Percentiles rank a stretch among this genome's conserved stretches.
Evolutionary conservation across 192 early-diverging fungal genomes (phyloP).

Genomic region (Geranomyces variabilis): DNA sequence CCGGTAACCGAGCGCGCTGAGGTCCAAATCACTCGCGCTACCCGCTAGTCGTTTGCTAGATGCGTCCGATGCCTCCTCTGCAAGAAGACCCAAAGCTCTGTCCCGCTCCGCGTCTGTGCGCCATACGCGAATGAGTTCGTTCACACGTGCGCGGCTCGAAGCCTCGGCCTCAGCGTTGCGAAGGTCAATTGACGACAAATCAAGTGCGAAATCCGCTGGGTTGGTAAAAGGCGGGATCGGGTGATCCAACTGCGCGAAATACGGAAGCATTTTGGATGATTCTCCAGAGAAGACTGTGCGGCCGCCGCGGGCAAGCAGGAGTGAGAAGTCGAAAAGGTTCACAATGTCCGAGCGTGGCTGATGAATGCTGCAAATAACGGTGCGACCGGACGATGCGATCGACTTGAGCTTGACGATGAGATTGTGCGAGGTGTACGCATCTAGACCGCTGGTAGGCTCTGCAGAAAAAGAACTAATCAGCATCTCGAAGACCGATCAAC

Average conservation of each 20-base stretch:
- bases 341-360: slow-evolving; percentile 77
- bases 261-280: slow-evolving; percentile 30
- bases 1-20: slow-evolving; percentile 13
- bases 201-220: slow-evolving; percentile 51
- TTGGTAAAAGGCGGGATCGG: slow-evolving; percentile 41
- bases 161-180: slow-evolving; percentile 34
- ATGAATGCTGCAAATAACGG: slow-evolving; percentile 78
- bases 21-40: background rate
- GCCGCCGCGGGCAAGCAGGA: slow-evolving; percentile 61
- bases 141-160: slow-evolving; percentile 27
- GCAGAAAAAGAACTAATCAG: background rate
- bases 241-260: slow-evolving; percentile 40
- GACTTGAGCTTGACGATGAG: slow-evolving; percentile 69
- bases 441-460: slow-evolving; percentile 76
- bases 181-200: slow-evolving; percentile 49
- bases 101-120: background rate
- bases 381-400: slow-evolving; percentile 61
- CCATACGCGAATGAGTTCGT: slow-evolving; percentile 35
- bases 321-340: slow-evolving; percentile 76
- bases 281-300: slow-evolving; percentile 46
- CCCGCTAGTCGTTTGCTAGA: too few species aligned
- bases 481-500: background rate
- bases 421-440: slow-evolving; percentile 72
- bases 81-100: background rate
- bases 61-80: background rate